Evolutionary conservation across 768 basidiomycete genomes (phyloP).

Genomic region (Postia placenta): DNA sequence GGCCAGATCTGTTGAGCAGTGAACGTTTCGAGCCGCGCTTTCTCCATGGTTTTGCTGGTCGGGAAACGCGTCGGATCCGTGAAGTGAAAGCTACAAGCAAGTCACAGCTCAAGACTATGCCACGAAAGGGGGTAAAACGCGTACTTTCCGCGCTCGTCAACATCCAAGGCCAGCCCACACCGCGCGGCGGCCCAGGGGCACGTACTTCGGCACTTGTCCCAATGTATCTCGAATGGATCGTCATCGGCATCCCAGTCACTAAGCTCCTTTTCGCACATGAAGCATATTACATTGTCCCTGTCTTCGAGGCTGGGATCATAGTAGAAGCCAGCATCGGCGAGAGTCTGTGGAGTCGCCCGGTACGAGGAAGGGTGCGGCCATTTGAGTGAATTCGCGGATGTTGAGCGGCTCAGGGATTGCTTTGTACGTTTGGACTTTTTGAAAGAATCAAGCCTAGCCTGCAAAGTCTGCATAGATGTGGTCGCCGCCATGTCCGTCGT

Average conservation of each 20-base stretch:
- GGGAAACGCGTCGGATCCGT: slow-evolving; percentile 59
- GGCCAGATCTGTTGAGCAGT: slow-evolving; percentile 52
- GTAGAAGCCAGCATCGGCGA: slow-evolving; percentile 90
- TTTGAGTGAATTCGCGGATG: slow-evolving; percentile 45
- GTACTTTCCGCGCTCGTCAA: slow-evolving; percentile 49
- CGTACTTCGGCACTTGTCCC: slow-evolving; percentile 51
- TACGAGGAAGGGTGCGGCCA: slow-evolving; percentile 74
- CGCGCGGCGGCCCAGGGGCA: slow-evolving; percentile 82
- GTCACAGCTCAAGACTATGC: too few species aligned
- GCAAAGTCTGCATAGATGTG: slow-evolving; percentile 23
- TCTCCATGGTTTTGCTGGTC: slow-evolving; percentile 60
- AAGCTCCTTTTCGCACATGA: slow-evolving; percentile 75
- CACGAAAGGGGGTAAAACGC: neutral
- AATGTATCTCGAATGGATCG: slow-evolving; percentile 84
- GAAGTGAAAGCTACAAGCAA: too few species aligned
- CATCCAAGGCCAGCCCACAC: slow-evolving; percentile 59
- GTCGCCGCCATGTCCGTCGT: neutral
- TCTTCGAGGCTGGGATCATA: slow-evolving; percentile 64
- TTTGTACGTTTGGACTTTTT: slow-evolving; percentile 54
- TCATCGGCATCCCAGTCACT: slow-evolving; percentile 82
- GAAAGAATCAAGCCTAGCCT: slow-evolving; percentile 61
- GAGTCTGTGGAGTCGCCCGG: slow-evolving; percentile 61
- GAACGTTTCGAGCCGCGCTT: slow-evolving; percentile 67
- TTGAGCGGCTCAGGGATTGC: slow-evolving; percentile 39
- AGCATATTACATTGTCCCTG: slow-evolving; percentile 77